Conservation (phyloP, 352 stramenopile species). For the Phytophthora nicotianae region DNA sequence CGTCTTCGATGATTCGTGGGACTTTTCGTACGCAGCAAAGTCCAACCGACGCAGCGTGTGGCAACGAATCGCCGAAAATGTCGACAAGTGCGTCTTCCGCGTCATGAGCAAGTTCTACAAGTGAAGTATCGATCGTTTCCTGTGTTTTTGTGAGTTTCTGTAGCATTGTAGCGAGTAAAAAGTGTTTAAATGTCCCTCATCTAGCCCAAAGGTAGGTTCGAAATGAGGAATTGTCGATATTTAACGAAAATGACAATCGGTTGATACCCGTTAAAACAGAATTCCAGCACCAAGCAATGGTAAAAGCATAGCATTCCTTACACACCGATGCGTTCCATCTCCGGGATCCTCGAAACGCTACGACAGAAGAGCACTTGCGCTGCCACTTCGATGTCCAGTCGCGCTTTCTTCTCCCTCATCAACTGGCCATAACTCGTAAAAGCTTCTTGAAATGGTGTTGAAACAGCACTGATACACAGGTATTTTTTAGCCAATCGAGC, state of each 20-base stretch:
- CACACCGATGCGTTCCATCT: constrained; percentile 87
- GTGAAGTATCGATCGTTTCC: constrained; percentile 2
- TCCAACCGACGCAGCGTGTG: constrained; percentile 34
- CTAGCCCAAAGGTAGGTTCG: constrained; percentile 19
- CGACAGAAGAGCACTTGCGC: constrained; percentile 82
- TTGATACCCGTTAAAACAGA: too few relatives aligned
- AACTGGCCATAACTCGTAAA: constrained; percentile 82
- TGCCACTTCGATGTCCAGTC: constrained; percentile 78
- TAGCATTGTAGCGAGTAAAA: neutral
- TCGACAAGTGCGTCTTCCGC: constrained; percentile 36
- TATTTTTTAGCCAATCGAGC: constrained; percentile 78
- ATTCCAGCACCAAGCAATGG: too few relatives aligned
- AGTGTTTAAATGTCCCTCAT: neutral
- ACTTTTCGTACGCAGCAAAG: constrained; percentile 13
- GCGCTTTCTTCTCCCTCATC: constrained; percentile 79
- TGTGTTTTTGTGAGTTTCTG: neutral
- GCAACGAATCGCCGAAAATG: constrained; percentile 30
- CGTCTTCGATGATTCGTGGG: constrained; percentile 14
- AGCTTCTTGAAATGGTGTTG: constrained; percentile 73
- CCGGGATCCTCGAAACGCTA: constrained; percentile 75
- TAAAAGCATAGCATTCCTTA: too few relatives aligned
- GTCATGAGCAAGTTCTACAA: constrained; percentile 42
- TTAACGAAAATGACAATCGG: too few relatives aligned
- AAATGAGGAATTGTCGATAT: constrained; percentile 9
- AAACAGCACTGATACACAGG: constrained; percentile 79